Base-by-base conservation (phyloP, 1,284 basidiomycete genomes). In the Leccinum olivaceoglutinosum region DNA sequence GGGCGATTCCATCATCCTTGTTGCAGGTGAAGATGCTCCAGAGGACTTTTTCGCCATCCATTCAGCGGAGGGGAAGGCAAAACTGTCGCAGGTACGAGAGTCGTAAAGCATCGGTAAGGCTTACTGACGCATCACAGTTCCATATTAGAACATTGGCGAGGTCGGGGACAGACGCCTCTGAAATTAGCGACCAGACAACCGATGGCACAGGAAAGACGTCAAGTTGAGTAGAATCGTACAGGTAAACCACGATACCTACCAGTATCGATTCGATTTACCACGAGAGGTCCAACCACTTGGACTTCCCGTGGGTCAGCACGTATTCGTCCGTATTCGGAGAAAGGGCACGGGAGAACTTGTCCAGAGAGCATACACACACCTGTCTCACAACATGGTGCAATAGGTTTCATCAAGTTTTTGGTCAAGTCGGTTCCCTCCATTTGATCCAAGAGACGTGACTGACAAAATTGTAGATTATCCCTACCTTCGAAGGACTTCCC, bases 1-100 rank as follows among this genome's bases (percentile, higher is more conserved):
- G 3, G 76, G 79, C 0, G 82, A 86, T 63, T 83, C 82, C 2
- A 89, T 89, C 64, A 74, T 79, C 10, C 73, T 86, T 11, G 81
- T 85, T 4, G 84, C 85, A 1, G 87, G 86, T 1, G 79, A 87
- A 66, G 88, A 89, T 66, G 84, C 85, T 0, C 81, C 84, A 1
- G 86, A 88, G 18, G 86, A 88, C 66, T 89, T 88, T 66, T 77
- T 83, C 71, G 81, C 82, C 2, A 83, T 85, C 59, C 83, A 84
- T 69, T 84, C 82, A 32, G 74, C 78, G 7, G 81, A 83, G 64
- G 83, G 79, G 10, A 80, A 79, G 67, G 69, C 68, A 51, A 79
- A 82, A 70, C 74, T 86, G 9, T 77, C 78, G 1, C 77, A 82
- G 62, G 74, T 85, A 71, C 36, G 66, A 66, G 21, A 2, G 6